Percentiles rank a stretch among this genome's conserved stretches.
Evolutionary conservation across 345 rosid species (phyloP).

Genomic region (Pugionium cornutum): DNA sequence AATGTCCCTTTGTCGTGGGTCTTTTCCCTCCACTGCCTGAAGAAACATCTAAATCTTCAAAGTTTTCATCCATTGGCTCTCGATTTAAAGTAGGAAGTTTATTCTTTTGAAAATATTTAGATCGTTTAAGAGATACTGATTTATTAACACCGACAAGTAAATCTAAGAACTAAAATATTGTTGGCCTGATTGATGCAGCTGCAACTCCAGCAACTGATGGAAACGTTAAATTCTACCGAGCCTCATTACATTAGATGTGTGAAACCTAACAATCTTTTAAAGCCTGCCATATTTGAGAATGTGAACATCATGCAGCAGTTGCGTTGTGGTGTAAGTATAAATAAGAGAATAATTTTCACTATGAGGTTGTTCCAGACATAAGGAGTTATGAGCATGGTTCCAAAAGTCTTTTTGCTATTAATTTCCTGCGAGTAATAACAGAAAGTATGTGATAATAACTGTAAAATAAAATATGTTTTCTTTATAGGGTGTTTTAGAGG

Average conservation of each 20-base stretch:
- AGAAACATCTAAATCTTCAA: slow-evolving; percentile 85
- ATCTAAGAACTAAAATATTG: slow-evolving; percentile 28
- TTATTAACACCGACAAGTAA: background rate
- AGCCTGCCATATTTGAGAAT: slow-evolving; percentile 94
- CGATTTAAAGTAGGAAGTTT: slow-evolving; percentile 72
- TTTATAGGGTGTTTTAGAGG: slow-evolving; percentile 87
- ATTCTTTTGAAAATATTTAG: background rate
- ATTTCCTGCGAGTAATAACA: no score
- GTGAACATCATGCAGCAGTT: slow-evolving; percentile 93
- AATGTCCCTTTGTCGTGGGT: slow-evolving; percentile 81
- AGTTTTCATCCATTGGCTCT: slow-evolving; percentile 93
- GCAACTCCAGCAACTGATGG: slow-evolving; percentile 88
- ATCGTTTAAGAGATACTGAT: background rate
- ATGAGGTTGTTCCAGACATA: slow-evolving; percentile 16
- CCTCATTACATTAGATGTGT: slow-evolving; percentile 98
- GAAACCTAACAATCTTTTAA: slow-evolving; percentile 89
- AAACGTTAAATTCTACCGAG: slow-evolving; percentile 86
- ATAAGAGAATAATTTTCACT: slow-evolving; percentile 11
- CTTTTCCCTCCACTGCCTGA: slow-evolving; percentile 91
- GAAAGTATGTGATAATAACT: background rate
- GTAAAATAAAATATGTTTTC: background rate
- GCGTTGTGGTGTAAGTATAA: slow-evolving; percentile 85
- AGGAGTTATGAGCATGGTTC: background rate
- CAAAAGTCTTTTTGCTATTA: slow-evolving; percentile 5
- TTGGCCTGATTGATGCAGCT: slow-evolving; percentile 61